phyloP scores from a whole-genome alignment of 345 rosid genomes.

The Erodium maritimum region DNA sequence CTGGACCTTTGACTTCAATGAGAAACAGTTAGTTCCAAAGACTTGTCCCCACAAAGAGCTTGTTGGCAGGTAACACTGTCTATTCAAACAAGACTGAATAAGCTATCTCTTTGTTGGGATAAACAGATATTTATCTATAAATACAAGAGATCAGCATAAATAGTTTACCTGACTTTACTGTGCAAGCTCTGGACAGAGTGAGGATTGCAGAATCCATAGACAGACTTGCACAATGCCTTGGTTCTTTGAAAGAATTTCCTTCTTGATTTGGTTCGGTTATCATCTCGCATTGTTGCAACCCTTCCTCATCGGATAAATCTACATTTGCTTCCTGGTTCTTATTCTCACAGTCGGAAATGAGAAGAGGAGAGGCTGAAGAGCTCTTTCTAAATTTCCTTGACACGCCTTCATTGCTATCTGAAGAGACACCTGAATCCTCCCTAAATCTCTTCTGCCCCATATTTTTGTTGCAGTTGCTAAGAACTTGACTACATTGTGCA shows the following conservation, averaged over 20 bases:
- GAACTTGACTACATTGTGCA: conserved; percentile 28
- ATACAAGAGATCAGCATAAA: neutral
- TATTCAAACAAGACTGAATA: neutral
- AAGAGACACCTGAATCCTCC: conserved; percentile 17
- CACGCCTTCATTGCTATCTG: conserved; percentile 13
- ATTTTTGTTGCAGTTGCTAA: conserved; percentile 8
- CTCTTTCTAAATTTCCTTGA: conserved; percentile 15
- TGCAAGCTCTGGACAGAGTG: conserved; percentile 1
- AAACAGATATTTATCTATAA: neutral
- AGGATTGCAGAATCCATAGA: conserved; percentile 3
- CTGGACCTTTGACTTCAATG: neutral
- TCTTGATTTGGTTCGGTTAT: neutral
- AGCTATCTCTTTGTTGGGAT: neutral
- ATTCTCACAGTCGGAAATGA: conserved; percentile 7
- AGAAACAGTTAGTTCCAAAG: neutral
- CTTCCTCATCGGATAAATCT: conserved; percentile 4
- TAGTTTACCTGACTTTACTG: neutral
- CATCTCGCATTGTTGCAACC: conserved; percentile 1
- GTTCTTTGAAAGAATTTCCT: neutral
- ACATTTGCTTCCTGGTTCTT: conserved; percentile 5
- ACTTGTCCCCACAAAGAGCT: neutral
- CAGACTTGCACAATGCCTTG: conserved; percentile 7
- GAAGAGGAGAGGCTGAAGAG: conserved; percentile 5
- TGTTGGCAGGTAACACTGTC: neutral
- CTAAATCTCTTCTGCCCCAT: conserved; percentile 26